phyloP scores from a whole-genome alignment of 1,284 basidiomycete genomes.

The Cryptococcus sp. region DNA sequence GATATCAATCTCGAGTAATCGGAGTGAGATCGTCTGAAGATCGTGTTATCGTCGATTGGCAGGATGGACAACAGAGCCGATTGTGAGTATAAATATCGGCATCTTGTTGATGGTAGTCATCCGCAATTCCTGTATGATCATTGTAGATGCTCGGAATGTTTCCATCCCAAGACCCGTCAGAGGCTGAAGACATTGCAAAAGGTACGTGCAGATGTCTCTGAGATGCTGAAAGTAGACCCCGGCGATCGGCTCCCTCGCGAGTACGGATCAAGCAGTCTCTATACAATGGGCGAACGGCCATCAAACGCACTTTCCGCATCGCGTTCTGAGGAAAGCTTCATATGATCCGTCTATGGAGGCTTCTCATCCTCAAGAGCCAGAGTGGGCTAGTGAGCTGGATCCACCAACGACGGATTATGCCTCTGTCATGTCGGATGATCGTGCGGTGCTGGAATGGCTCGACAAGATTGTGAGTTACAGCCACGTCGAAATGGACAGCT shows the following conservation, averaged over 20 bases:
- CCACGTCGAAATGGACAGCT: too few species aligned
- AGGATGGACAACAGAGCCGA: not conserved
- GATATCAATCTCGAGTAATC: too few species aligned
- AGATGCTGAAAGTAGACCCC: too few species aligned
- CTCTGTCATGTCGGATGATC: slow-evolving; percentile 62
- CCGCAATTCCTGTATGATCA: slow-evolving; percentile 66
- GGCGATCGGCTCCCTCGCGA: too few species aligned
- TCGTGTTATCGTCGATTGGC: not conserved
- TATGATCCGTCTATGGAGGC: slow-evolving; percentile 28
- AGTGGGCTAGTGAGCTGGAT: slow-evolving; percentile 45
- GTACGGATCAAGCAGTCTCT: not conserved
- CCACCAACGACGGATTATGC: slow-evolving; percentile 73
- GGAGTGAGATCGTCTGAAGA: not conserved
- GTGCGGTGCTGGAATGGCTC: slow-evolving; percentile 73
- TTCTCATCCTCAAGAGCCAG: too few species aligned
- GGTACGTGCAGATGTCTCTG: slow-evolving; percentile 46
- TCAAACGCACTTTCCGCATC: slow-evolving; percentile 68
- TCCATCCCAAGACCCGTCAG: slow-evolving; percentile 85
- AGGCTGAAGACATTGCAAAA: slow-evolving; percentile 78
- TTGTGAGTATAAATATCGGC: not conserved
- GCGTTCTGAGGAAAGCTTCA: slow-evolving; percentile 26
- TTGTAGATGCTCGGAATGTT: slow-evolving; percentile 82
- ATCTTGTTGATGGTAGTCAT: not conserved
- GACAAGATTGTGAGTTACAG: slow-evolving; percentile 64
- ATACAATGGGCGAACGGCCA: slow-evolving; percentile 52